Evolutionary conservation across 2,329 filamentous ascomycete species (phyloP), one percentile per base, ranked within the genome.

Genomic region (Westerdykella ornata): DNA sequence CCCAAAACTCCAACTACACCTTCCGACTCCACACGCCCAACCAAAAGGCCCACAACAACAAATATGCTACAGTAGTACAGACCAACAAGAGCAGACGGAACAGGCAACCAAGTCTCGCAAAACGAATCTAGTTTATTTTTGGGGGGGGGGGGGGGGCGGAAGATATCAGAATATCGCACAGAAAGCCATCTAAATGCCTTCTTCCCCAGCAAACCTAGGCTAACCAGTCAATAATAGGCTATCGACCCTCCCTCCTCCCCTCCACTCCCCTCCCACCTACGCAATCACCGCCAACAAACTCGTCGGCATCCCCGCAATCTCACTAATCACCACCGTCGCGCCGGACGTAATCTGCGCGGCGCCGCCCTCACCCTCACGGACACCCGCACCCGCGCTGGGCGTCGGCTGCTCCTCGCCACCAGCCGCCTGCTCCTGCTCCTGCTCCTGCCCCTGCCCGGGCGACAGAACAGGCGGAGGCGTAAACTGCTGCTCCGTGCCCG

Each of bases 301-400:
- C 12, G 46, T 48, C 1, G 46, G 43, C 44, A 44, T 11, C 3
- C 51, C 51, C 9, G 43, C 18, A 17, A 54, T 30, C 44, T 54
- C 51, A 8, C 44, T 49, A 26, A 54, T 42, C 2, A 36, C 42
- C 17, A 54, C 44, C 5, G 35, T 44, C 29, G 43, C 35, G 6
- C 51, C 51, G 37, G 39, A 45, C 7, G 43, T 48, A n/a, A 44
- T 16, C 12, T 20, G 29, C 15, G 39, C 38, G 3, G 36, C 39
- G 3, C 26, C 38, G 11, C 11, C 26, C 3, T 19, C 34, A 5
- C 33, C 28, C 30, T 31, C 38, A 4, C 29, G 28, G 1, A 20
- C 37, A 15, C 43, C 37, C 2, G 6, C 30, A 14, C 17, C 31
- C 6, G 30, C 32, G 17, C 41, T 34, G 4, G 20, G 14, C 30